Conservation (phyloP, 202 grass and related monocot species). For the Bolboschoenoplectus hybrid region DNA sequence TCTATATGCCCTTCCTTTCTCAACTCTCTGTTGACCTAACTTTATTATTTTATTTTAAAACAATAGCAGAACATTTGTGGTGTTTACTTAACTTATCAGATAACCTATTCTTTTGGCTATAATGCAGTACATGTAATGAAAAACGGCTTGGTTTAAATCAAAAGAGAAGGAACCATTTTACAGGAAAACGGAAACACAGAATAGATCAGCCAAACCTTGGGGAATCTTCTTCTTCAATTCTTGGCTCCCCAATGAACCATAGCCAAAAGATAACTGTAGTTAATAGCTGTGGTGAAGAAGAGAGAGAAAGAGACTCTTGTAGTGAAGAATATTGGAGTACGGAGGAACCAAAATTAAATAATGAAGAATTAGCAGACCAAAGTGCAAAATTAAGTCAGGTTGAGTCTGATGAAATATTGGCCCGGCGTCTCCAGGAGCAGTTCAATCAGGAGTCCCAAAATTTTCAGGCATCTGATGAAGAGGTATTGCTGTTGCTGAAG, state of each 20-base stretch:
- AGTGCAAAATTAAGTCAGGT: slow-evolving; percentile 50
- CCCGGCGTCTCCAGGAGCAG: slow-evolving; percentile 57
- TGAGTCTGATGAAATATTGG: slow-evolving; percentile 56
- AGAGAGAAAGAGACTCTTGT: slow-evolving; percentile 11
- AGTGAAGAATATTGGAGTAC: slow-evolving; percentile 30
- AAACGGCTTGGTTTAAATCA: slow-evolving; percentile 7
- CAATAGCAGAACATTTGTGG: background rate
- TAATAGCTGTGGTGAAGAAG: slow-evolving; percentile 20
- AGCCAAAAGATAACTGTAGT: slow-evolving; percentile 18
- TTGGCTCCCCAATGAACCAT: background rate
- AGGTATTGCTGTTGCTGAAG: slow-evolving; percentile 41
- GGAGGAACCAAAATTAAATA: slow-evolving; percentile 27
- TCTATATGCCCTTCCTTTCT: background rate
- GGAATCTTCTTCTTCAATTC: slow-evolving; percentile 11
- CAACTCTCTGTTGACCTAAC: background rate
- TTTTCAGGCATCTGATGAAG: slow-evolving; percentile 41
- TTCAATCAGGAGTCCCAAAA: slow-evolving; percentile 52
- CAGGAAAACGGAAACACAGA: slow-evolving; percentile 30
- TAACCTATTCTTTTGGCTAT: background rate
- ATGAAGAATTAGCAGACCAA: slow-evolving; percentile 19
- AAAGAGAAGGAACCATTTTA: slow-evolving; percentile 28
- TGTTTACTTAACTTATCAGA: background rate
- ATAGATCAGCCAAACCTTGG: slow-evolving; percentile 14
- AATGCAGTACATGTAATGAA: slow-evolving; percentile 24
- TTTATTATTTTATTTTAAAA: slow-evolving; percentile 8